These are phyloP conservation scores for Gentiana macrophylla DNA, from an alignment of 257 asterid genomes.

Conservation along the genomic window DNA sequence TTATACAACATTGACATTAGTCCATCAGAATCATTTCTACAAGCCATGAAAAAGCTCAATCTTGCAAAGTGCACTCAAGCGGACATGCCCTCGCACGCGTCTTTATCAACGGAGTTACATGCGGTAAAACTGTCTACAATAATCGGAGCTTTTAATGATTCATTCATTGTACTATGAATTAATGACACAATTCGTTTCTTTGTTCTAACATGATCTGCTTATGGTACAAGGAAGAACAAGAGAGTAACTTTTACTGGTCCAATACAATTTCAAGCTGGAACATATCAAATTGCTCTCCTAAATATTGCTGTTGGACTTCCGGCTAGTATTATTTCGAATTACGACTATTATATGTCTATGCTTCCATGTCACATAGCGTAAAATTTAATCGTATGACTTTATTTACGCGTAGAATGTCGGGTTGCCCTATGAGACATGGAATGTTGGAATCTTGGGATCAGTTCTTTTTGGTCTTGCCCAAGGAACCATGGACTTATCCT, in stretches of 20 bases:
- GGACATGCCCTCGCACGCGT: constrained; percentile 53
- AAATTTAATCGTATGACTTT: no score
- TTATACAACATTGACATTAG: constrained; percentile 36
- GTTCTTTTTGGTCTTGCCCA: constrained; percentile 48
- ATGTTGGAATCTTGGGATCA: constrained; percentile 39
- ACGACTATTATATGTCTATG: no score
- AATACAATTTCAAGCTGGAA: constrained; percentile 32
- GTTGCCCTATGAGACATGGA: constrained; percentile 45
- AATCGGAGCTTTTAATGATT: background rate
- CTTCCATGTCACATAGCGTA: no score
- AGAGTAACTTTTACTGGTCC: constrained; percentile 34
- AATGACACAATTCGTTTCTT: background rate
- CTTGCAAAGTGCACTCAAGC: constrained; percentile 39
- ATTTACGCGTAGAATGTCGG: constrained; percentile 37
- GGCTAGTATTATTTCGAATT: constrained; percentile 22
- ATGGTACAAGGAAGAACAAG: constrained; percentile 30
- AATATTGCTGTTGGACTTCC: constrained; percentile 63
- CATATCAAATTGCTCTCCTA: constrained; percentile 39
- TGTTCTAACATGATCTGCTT: constrained; percentile 38
- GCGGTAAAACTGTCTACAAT: constrained; percentile 20
- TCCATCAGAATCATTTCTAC: constrained; percentile 47
- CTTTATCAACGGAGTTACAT: constrained; percentile 36
- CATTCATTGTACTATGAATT: background rate
- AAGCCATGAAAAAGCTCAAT: constrained; percentile 31
- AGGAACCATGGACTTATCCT: constrained; percentile 39